Evolutionary conservation across 106 monocot genomes (phyloP).

Genomic region (Platanthera zijinensis): DNA sequence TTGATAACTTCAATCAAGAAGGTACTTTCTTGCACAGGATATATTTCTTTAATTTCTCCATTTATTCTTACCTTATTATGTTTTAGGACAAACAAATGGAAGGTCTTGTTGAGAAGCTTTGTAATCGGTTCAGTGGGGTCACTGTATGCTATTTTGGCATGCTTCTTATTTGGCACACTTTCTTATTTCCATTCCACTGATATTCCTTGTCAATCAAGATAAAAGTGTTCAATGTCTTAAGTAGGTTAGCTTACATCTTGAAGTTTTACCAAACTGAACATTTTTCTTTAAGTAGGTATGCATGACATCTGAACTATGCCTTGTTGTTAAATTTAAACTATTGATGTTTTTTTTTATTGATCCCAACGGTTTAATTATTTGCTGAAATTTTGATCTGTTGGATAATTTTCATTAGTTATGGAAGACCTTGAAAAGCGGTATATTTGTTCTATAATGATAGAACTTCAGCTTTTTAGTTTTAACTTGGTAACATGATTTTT

Average conservation of each 20-base stretch:
- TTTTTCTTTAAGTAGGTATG: neutral
- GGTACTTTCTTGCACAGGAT: slow-evolving; percentile 22
- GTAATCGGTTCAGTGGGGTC: slow-evolving; percentile 77
- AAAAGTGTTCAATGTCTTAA: neutral
- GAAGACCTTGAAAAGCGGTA: neutral
- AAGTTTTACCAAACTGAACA: neutral
- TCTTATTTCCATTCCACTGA: neutral
- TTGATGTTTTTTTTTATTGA: no score
- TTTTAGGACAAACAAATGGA: slow-evolving; percentile 99
- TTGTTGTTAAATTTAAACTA: neutral
- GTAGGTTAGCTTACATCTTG: neutral
- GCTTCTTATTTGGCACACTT: neutral
- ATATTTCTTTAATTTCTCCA: neutral
- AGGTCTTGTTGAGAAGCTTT: slow-evolving; percentile 97
- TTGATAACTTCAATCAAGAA: slow-evolving; percentile 88
- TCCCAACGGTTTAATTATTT: no score
- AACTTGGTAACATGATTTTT: neutral
- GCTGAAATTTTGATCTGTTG: neutral
- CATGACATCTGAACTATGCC: neutral
- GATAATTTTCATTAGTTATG: neutral
- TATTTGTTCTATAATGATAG: neutral
- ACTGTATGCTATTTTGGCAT: slow-evolving; percentile 32
- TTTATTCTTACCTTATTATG: neutral
- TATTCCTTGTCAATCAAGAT: neutral
- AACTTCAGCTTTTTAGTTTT: neutral